These are phyloP conservation scores for Raffaelea deltoideospora DNA, from an alignment of 2,329 filamentous ascomycete species.

Conservation along the genomic window DNA sequence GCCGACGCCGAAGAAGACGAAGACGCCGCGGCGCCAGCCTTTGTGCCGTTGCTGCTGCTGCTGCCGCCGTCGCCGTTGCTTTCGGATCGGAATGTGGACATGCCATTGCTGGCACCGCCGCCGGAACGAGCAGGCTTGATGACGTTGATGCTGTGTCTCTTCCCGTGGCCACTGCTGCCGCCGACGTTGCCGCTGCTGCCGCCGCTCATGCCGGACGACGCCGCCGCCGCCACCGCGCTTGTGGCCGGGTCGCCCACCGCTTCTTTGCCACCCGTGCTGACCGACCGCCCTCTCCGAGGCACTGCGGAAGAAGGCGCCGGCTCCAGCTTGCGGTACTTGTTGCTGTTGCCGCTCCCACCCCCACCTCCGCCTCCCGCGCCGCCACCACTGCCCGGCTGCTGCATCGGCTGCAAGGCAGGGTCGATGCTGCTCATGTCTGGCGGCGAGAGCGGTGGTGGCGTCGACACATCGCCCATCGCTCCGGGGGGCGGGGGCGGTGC, in stretches of 20 bases:
- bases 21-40: neutral
- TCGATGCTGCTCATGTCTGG: too few species aligned
- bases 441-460: too few species aligned
- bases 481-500: too few species aligned
- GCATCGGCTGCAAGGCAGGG: too few species aligned
- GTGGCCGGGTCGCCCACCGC: neutral
- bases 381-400: neutral
- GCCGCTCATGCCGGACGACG: neutral
- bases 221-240: neutral
- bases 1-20: too few species aligned
- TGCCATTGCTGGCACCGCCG: neutral
- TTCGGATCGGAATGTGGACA: too few species aligned
- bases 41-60: conserved; percentile 17
- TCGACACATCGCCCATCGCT: too few species aligned
- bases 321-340: conserved; percentile 42
- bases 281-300: conserved; percentile 28
- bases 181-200: neutral
- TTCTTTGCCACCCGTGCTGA: neutral
- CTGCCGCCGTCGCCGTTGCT: neutral
- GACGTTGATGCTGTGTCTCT: neutral
- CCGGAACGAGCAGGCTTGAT: neutral
- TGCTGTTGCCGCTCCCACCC: conserved; percentile 1
- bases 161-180: neutral
- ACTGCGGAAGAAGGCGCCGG: conserved; percentile 40
- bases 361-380: neutral